phyloP scores from a whole-genome alignment of 176 grass and related monocot species.

The Avena insularis region DNA sequence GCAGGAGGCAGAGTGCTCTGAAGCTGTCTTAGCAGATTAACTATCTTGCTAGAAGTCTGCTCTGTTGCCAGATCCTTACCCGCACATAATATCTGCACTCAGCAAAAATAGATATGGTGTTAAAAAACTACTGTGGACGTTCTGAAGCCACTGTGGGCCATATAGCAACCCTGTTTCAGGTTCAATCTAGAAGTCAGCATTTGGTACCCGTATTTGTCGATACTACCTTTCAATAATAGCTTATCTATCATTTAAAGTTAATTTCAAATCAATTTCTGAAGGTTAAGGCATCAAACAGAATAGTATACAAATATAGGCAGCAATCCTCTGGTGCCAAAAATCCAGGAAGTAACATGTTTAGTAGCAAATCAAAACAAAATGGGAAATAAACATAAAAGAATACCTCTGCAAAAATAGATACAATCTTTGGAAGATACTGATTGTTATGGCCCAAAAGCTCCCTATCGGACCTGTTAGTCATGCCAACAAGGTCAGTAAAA shows the following conservation, averaged over 20 bases:
- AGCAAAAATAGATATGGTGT: background rate
- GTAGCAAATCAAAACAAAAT: conserved; percentile 20
- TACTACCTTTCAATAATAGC: conserved; percentile 16
- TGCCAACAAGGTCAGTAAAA: background rate
- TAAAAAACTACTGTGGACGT: conserved; percentile 30
- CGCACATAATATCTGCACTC: conserved; percentile 66
- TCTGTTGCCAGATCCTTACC: conserved; percentile 84
- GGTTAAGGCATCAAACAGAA: background rate
- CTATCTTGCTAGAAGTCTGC: conserved; percentile 58
- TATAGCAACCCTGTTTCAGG: background rate
- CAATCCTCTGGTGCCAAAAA: background rate
- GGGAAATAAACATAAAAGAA: background rate
- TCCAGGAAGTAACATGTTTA: conserved; percentile 16
- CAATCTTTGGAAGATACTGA: conserved; percentile 72
- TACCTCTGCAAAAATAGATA: conserved; percentile 80
- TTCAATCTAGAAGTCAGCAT: background rate
- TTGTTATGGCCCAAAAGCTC: conserved; percentile 79
- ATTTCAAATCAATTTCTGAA: background rate
- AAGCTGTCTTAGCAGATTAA: conserved; percentile 78
- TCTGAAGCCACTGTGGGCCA: background rate
- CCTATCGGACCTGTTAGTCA: conserved; percentile 59
- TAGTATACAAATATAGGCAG: background rate
- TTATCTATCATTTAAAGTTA: background rate
- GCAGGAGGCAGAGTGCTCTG: conserved; percentile 74
- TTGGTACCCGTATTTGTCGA: background rate